These are phyloP conservation scores for Albifimbria verrucaria DNA, from an alignment of 2,329 filamentous ascomycete species.

Conservation along the genomic window DNA sequence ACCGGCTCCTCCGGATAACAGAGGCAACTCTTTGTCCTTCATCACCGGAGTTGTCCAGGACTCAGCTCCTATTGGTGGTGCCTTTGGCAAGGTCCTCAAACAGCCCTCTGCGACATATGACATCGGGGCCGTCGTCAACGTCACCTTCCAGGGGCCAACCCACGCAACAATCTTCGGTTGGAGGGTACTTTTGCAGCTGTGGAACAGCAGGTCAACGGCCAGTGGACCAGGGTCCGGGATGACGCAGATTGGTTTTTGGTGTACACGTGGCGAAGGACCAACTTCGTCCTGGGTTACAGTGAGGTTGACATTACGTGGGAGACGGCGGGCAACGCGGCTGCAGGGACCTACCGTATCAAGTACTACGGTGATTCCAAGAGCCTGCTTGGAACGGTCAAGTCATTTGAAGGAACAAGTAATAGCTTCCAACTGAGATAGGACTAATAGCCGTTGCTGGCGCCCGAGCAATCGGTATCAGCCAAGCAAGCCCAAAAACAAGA, in stretches of 20 bases:
- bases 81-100: slow-evolving; percentile 65
- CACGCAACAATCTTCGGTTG: slow-evolving; percentile 79
- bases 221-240: slow-evolving; percentile 65
- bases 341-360: slow-evolving; percentile 71
- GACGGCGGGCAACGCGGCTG: slow-evolving; percentile 40
- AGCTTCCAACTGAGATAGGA: slow-evolving; percentile 12
- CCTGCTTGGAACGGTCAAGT: slow-evolving; percentile 29
- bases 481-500: too few species aligned
- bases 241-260: slow-evolving; percentile 83
- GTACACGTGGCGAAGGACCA: slow-evolving; percentile 74
- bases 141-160: slow-evolving; percentile 81
- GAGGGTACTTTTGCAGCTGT: slow-evolving; percentile 76
- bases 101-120: slow-evolving; percentile 53
- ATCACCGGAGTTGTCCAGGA: slow-evolving; percentile 79
- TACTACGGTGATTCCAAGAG: slow-evolving; percentile 85
- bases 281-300: slow-evolving; percentile 67
- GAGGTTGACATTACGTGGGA: slow-evolving; percentile 81
- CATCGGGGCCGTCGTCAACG: slow-evolving; percentile 60
- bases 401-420: slow-evolving; percentile 18
- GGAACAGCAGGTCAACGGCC: slow-evolving; percentile 51
- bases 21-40: slow-evolving; percentile 71
- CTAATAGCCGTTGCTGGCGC: too few species aligned
- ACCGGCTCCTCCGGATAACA: slow-evolving; percentile 73
- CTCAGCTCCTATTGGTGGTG: slow-evolving; percentile 58
- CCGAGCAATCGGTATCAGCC: too few species aligned